Evolutionary conservation across 768 basidiomycete species (phyloP), one percentile per base, ranked within the genome.

Genomic region (Russula earlei): DNA sequence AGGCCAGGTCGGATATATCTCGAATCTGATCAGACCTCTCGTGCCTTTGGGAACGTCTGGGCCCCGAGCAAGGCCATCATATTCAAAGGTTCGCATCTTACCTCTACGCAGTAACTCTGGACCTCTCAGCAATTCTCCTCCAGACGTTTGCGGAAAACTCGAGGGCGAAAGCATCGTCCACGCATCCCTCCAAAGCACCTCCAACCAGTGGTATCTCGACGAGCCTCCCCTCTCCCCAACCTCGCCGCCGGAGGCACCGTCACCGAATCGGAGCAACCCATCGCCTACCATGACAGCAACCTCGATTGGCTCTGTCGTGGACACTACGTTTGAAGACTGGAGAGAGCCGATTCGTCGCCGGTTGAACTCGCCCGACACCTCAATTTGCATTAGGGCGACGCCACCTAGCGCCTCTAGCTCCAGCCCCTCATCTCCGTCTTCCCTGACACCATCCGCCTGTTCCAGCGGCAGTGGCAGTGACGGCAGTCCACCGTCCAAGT

Each of bases 31-130:
- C 11, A 34, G 4, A 11, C 11, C 4, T 20, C 22, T 0, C n/a
- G 52, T n/a, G 46, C 40, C 6, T 58, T 58, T 48, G 54, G 54
- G 4, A 55, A 55, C n/a, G 25, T 44, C 3, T 55, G 54, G 54
- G 5, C 7, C 6, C 54, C 33, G 2, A 31, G n/a, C 2, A 11
- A n/a, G 17, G 54, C 42, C 11, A 49, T 55, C 2, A 55, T 55
- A 0, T 55, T 55, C 15, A 55, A 55, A 33, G 57, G 57, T 54
- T 5, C 10, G 20, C 1, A 14, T 15, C 2, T 19, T 19, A 3
- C n/a, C 11, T 25, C 4, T 19, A 20, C 2, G n/a, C 20, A 47
- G 22, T 25, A n/a, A n/a, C n/a, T 38, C 29, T n/a, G n/a, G 15
- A 2, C 17, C 20, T 17, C 42, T 34, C 47, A 8, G 46, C 19